phyloP scores from a whole-genome alignment of 441 rosid genomes.

The Arabidopsis lyrata region DNA sequence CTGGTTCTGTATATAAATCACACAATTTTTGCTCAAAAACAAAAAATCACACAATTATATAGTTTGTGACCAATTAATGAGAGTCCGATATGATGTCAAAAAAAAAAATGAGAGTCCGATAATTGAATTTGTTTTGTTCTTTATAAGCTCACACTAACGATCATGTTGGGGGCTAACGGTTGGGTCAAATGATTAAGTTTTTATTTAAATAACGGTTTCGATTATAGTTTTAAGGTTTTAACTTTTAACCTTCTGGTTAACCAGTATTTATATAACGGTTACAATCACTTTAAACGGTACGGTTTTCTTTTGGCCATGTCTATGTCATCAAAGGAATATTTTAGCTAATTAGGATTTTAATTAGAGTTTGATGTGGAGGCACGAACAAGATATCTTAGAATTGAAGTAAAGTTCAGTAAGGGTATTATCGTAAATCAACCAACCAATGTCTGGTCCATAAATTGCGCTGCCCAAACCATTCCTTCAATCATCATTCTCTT shows the following conservation, averaged over 20 bases:
- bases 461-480: neutral
- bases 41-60: neutral
- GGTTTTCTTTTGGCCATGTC: neutral
- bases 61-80: neutral
- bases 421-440: slow-evolving; percentile 3
- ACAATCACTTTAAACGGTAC: neutral
- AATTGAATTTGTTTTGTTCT: neutral
- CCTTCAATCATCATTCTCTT: neutral
- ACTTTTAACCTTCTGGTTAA: neutral
- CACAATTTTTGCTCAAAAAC: too few relatives aligned
- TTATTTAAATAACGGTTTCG: too few relatives aligned
- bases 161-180: neutral
- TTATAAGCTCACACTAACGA: too few relatives aligned
- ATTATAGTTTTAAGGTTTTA: too few relatives aligned
- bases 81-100: too few relatives aligned
- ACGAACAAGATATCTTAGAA: slow-evolving; percentile 12
- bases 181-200: neutral
- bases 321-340: neutral
- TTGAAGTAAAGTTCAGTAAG: slow-evolving; percentile 1
- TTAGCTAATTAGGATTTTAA: neutral
- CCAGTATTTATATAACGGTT: neutral
- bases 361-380: neutral
- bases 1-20: neutral
- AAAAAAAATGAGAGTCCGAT: too few relatives aligned
- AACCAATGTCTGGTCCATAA: slow-evolving; percentile 28